Evolutionary conservation across 1,284 basidiomycete species (phyloP).

Genomic region (Naganishia albida): DNA sequence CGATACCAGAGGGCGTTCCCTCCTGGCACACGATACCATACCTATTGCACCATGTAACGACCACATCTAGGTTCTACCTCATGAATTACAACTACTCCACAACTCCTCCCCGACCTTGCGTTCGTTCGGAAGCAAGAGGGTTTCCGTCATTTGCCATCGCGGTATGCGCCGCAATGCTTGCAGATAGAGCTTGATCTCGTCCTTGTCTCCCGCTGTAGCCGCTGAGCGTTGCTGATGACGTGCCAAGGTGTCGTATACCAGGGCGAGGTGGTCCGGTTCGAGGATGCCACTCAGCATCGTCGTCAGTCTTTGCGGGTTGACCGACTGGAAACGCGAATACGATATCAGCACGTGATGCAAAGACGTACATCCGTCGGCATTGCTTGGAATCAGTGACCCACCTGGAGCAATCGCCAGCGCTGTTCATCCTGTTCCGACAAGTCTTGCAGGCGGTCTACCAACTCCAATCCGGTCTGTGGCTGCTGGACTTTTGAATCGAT

Average conservation of each 20-base stretch:
- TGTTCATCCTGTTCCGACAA: neutral
- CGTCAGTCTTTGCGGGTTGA: slow-evolving; percentile 1
- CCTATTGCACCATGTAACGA: no score
- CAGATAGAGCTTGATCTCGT: slow-evolving; percentile 2
- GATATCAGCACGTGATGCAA: neutral
- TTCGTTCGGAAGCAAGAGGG: slow-evolving; percentile 18
- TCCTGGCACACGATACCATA: no score
- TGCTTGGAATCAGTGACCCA: no score
- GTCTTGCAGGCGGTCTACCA: slow-evolving; percentile 27
- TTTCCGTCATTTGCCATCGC: slow-evolving; percentile 22
- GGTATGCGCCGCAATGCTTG: slow-evolving; percentile 16
- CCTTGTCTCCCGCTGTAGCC: neutral
- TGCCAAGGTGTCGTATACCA: slow-evolving; percentile 34
- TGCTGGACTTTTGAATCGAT: neutral
- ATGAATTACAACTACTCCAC: neutral
- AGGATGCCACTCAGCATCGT: slow-evolving; percentile 40
- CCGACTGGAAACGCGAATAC: neutral
- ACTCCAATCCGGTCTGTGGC: slow-evolving; percentile 26
- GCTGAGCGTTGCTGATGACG: neutral
- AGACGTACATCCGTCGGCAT: neutral
- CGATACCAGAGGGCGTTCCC: neutral
- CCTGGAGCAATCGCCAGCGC: slow-evolving; percentile 26
- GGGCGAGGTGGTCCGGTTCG: slow-evolving; percentile 47
- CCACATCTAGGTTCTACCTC: no score
- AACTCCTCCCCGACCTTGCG: slow-evolving; percentile 17